Evolutionary conservation across 2,329 filamentous ascomycete genomes (phyloP), one percentile per base, ranked within the genome.

Genomic region (Domatiomyces globalis): DNA sequence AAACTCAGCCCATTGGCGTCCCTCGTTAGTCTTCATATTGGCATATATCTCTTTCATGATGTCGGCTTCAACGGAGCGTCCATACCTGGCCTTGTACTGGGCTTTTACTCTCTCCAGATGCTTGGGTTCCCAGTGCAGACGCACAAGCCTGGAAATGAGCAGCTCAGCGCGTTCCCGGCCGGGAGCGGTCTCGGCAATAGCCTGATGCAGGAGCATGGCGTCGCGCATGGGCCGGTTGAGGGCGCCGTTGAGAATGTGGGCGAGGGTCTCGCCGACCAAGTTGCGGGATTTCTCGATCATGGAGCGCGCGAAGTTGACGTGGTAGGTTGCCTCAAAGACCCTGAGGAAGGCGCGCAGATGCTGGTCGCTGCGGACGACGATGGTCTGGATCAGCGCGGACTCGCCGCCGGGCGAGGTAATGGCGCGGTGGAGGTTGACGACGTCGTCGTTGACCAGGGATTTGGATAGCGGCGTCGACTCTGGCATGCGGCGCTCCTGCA

Each of bases 191-290:
- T 84, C 78, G 18, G 81, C 84, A 58, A 96, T 80, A 1, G 92
- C 90, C 70, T 96, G 92, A 67, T 94, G 83, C 1, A 98, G 74
- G 2, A 96, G 81, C 39, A 95, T 77, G 2, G 90, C 87, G 66
- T 96, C 92, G 51, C 92, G 86, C 56, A 94, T 87, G 5, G 92
- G 89, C 53, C 85, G 85, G 71, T 96, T 96, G 71, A 96, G 94
- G 52, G 94, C 82, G 62, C 92, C 92, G 69, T 96, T 95, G 63
- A 98, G 83, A 60, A 96, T 87, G 68, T 96, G 92, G 0, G 88
- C 87, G 39, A 96, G 80, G 18, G 94, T 81, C 71, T 98, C 92
- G 57, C 92, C 92, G 53, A 96, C 89, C 18, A 98, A 74, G 65
- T 96, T 96, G 19, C 82, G 83, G 58, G 87, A 94, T 74, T 92